Base-by-base conservation (phyloP, 345 rosid genomes). In the Pseudoturritis turrita region DNA sequence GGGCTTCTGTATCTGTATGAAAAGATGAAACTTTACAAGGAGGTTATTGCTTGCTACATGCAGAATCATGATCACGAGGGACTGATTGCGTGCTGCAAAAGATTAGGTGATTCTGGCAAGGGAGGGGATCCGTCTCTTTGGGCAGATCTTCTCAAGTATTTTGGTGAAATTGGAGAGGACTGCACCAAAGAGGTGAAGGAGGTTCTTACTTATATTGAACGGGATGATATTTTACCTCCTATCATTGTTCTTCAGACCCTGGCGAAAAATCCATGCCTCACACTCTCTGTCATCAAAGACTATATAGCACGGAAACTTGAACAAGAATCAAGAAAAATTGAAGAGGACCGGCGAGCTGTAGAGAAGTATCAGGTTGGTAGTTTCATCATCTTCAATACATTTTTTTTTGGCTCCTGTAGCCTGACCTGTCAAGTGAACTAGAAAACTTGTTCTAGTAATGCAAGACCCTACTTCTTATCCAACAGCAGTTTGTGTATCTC, bases 101-200 rank as follows among this genome's bases (percentile, higher is more conserved):
- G 86, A 81, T 84, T 95, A 43, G 98, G 99, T 61, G 94, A 87
- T 85, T 91, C 96, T 36, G 89, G 85, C 25, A 88, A 83, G 73
- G 98, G 97, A 71, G 97, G 99, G 55, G 99, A 95, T 59, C 84
- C 96, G 3, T 73, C 99, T 78, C 98, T 95, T 61, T 95, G 99
- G 99, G 99, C 96, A 55, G 99, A 95, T 83, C 84, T 95, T 75
- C 85, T 95, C 50, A 95, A 92, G 76, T 91, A 95, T 82, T 95
- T 91, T 81, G 98, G 99, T 78, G 98, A 95, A 84, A 87, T 86
- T 28, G 99, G 99, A 22, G 98, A 91, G 83, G 98, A 95, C 81
- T 95, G 99, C 80, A 87, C 97, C 74, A 89, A 87, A 74, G 99
- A 95, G 81, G 97, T 89, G 79, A 95, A 87, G 79, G 97, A 95